Conservation (phyloP, 306 rosid species). For the Mimosa pudica region DNA sequence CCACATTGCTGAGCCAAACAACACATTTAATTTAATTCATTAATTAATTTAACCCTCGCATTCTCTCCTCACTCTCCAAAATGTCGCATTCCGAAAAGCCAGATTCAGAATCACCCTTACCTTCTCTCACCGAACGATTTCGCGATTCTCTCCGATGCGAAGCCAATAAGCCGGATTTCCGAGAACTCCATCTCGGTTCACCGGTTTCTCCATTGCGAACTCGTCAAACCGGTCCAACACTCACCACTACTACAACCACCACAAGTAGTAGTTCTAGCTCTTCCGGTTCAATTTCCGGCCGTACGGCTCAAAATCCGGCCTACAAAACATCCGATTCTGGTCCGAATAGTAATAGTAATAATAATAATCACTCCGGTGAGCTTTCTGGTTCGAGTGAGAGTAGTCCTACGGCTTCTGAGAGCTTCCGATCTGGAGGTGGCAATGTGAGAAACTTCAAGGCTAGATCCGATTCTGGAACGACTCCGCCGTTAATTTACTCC, state of each 20-base stretch:
- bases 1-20: not conserved
- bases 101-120: constrained; percentile 49
- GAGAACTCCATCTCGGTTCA: constrained; percentile 93
- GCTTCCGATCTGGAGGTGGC: constrained; percentile 49
- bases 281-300: constrained; percentile 85
- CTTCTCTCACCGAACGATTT: constrained; percentile 58
- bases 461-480: constrained; percentile 71
- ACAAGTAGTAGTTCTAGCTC: constrained; percentile 88
- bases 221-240: constrained; percentile 40
- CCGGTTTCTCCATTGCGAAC: constrained; percentile 88
- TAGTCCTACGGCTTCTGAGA: constrained; percentile 69
- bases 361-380: constrained; percentile 75
- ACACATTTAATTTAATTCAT: too few species aligned
- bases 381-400: constrained; percentile 86
- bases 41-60: constrained; percentile 1
- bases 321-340: constrained; percentile 58
- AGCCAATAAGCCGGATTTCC: constrained; percentile 79
- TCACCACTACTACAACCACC: constrained; percentile 49
- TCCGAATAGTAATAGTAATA: constrained; percentile 37
- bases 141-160: constrained; percentile 62
- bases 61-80: constrained; percentile 6
- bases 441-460: constrained; percentile 37
- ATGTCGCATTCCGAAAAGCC: constrained; percentile 86
- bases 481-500: constrained; percentile 53
- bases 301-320: constrained; percentile 46